phyloP scores from a whole-genome alignment of 2,329 filamentous ascomycete species.

The Ceratocystiopsis sp. region DNA sequence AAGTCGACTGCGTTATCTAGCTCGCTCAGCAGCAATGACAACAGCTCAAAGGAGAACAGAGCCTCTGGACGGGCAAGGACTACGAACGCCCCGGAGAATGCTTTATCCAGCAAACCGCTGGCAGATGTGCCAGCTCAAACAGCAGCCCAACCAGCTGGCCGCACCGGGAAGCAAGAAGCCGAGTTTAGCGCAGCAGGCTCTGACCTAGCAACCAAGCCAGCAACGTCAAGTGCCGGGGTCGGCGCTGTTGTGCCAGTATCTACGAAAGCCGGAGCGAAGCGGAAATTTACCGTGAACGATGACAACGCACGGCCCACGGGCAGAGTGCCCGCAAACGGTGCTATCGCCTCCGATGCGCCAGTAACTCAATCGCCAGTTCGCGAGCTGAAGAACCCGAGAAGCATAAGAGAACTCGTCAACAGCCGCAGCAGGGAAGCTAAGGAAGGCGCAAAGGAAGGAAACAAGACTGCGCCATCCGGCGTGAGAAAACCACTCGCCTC shows the following conservation, averaged over 20 bases:
- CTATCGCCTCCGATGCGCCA: no score
- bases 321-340: constrained; percentile 5
- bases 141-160: not conserved
- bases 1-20: constrained; percentile 19
- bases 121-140: not conserved
- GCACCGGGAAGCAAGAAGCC: not conserved
- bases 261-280: constrained; percentile 34
- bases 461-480: constrained; percentile 10
- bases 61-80: no score
- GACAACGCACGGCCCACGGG: constrained; percentile 19
- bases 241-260: no score
- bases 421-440: constrained; percentile 17
- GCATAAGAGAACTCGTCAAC: constrained; percentile 28
- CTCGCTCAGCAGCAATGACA: not conserved
- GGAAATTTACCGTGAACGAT: constrained; percentile 38
- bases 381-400: constrained; percentile 21
- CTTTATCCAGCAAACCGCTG: no score
- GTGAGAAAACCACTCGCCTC: constrained; percentile 31
- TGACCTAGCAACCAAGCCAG: not conserved
- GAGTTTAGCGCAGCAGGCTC: not conserved
- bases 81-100: no score
- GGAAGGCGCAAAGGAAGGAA: constrained; percentile 14
- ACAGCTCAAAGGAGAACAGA: not conserved
- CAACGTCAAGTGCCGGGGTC: not conserved
- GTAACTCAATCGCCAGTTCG: not conserved